Evolutionary conservation across 2,329 filamentous ascomycete genomes (phyloP).

Genomic region (Stachybotrys chartarum): DNA sequence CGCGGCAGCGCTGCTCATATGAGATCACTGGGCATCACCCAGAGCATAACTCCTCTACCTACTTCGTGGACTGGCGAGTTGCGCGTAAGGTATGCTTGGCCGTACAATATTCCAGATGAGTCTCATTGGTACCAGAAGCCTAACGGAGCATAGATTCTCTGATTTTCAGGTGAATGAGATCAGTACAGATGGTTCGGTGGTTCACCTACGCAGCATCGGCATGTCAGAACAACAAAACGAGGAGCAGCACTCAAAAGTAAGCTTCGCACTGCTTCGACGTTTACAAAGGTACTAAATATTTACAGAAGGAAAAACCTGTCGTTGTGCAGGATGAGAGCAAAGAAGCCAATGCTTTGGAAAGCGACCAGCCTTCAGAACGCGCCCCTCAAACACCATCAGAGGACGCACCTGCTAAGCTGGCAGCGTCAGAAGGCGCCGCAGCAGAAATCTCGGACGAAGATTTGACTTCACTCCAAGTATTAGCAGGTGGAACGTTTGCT

Average conservation of each 20-base stretch:
- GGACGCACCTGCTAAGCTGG: slow-evolving; percentile 8
- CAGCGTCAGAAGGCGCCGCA: slow-evolving; percentile 6
- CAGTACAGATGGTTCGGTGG: slow-evolving; percentile 62
- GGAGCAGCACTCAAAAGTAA: background rate
- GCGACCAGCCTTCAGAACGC: slow-evolving; percentile 11
- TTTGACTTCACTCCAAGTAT: slow-evolving; percentile 24
- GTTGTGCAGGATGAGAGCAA: background rate
- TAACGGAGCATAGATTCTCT: slow-evolving; percentile 55
- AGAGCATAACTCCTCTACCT: slow-evolving; percentile 28
- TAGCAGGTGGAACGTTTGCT: slow-evolving; percentile 32
- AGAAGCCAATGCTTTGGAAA: slow-evolving; percentile 10
- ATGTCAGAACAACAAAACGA: slow-evolving; percentile 7
- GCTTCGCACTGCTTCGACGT: background rate
- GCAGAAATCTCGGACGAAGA: slow-evolving; percentile 24
- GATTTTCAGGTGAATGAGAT: slow-evolving; percentile 95
- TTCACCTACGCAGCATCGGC: slow-evolving; percentile 57
- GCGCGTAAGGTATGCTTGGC: slow-evolving; percentile 23
- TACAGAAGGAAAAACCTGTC: background rate
- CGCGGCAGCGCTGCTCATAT: slow-evolving; percentile 25
- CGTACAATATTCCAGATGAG: background rate
- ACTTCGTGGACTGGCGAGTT: slow-evolving; percentile 32
- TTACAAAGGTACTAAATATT: background rate
- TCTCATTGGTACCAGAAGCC: slow-evolving; percentile 1
- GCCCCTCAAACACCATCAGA: slow-evolving; percentile 2
- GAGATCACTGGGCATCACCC: slow-evolving; percentile 30